phyloP scores from a whole-genome alignment of 805 yeast genomes.

The Candida endomychidarum region DNA sequence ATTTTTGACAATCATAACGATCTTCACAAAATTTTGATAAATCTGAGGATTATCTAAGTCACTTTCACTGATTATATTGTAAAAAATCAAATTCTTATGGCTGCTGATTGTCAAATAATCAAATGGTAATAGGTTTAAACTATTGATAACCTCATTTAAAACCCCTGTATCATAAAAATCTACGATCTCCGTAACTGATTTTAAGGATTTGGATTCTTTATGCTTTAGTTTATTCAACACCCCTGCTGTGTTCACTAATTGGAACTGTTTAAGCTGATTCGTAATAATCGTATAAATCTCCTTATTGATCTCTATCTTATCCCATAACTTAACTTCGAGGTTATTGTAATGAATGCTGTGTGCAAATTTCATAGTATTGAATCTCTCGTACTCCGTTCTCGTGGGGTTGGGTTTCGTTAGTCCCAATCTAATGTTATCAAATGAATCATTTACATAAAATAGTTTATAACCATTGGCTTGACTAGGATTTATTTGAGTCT shows the following conservation, averaged over 20 bases:
- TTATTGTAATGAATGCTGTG: conserved; percentile 6
- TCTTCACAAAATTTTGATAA: conserved; percentile 15
- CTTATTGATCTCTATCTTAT: conserved; percentile 6
- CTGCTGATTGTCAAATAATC: conserved; percentile 14
- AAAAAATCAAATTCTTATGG: conserved; percentile 14
- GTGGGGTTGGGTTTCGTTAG: conserved; percentile 9
- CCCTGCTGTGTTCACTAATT: conserved; percentile 8
- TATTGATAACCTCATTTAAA: conserved; percentile 9
- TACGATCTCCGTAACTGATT: neutral
- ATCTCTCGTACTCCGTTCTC: conserved; percentile 12
- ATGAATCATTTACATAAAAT: conserved; percentile 8
- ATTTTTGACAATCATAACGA: conserved; percentile 3
- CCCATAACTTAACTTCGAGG: conserved; percentile 15
- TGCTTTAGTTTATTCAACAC: neutral
- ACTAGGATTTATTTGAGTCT: conserved; percentile 5
- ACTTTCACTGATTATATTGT: conserved; percentile 17
- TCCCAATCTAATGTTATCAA: conserved; percentile 14
- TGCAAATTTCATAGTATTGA: conserved; percentile 6
- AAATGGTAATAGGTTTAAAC: conserved; percentile 14
- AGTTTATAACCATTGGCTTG: conserved; percentile 11
- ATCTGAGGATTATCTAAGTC: conserved; percentile 19
- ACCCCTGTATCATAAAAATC: conserved; percentile 1
- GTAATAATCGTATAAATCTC: conserved; percentile 12
- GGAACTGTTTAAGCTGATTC: conserved; percentile 14
- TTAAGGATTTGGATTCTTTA: no score